Percentiles rank a stretch among this genome's conserved stretches.
These are phyloP conservation scores for Beauveria brongniartii DNA, from an alignment of 2,329 filamentous ascomycete genomes.

Conservation along the genomic window DNA sequence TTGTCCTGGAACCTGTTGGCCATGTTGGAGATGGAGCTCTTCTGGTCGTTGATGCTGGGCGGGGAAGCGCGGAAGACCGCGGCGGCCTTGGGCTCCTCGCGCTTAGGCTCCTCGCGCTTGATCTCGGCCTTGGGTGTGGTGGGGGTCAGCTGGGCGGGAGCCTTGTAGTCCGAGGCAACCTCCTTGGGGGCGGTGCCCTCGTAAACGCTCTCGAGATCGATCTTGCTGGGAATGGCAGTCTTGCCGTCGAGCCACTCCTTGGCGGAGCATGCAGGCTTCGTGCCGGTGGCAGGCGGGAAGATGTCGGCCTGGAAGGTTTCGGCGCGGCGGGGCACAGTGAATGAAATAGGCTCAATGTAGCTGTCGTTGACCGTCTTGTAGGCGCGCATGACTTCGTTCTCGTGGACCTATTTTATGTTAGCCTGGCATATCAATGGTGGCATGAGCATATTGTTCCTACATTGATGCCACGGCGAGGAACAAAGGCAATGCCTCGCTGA, in stretches of 20 bases:
- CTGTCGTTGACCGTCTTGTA: constrained; percentile 95
- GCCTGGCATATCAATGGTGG: background rate
- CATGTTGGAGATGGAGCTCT: constrained; percentile 75
- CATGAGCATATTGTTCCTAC: constrained; percentile 35
- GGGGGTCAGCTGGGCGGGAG: constrained; percentile 37
- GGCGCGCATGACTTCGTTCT: constrained; percentile 90
- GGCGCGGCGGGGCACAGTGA: constrained; percentile 88
- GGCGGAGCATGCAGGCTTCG: constrained; percentile 71
- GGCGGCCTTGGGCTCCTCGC: constrained; percentile 43
- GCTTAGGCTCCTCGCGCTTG: constrained; percentile 38
- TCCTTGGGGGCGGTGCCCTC: constrained; percentile 76
- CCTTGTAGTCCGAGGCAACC: constrained; percentile 61
- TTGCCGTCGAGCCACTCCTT: constrained; percentile 84
- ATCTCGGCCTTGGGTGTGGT: constrained; percentile 33
- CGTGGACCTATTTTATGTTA: constrained; percentile 57
- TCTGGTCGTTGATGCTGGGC: constrained; percentile 73
- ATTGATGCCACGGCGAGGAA: constrained; percentile 92
- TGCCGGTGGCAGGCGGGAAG: constrained; percentile 76
- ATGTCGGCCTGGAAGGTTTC: constrained; percentile 97
- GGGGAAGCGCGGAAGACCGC: constrained; percentile 42
- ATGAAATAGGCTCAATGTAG: constrained; percentile 95
- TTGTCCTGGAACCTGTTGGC: constrained; percentile 79
- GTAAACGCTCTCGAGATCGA: constrained; percentile 87
- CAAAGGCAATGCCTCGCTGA: constrained; percentile 86
- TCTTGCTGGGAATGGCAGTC: constrained; percentile 76